These are phyloP conservation scores for Apiosordaria backusii DNA, from an alignment of 495 filamentous ascomycete genomes.

Conservation along the genomic window DNA sequence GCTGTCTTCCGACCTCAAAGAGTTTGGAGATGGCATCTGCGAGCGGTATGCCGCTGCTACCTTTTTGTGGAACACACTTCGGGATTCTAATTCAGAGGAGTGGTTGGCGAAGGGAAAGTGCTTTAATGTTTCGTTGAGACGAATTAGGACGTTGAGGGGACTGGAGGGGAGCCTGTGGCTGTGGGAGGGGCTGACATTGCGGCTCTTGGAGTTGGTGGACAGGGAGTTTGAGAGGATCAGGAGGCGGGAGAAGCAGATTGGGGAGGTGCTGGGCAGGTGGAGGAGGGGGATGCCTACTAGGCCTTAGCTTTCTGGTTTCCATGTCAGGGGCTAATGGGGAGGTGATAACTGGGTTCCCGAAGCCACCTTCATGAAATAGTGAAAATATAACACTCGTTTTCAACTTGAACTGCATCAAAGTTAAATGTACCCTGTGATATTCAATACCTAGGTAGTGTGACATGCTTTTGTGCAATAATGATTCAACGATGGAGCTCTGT, in stretches of 20 bases:
- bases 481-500: no score
- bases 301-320: no score
- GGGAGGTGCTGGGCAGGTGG: constrained; percentile 7
- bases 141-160: constrained; percentile 6
- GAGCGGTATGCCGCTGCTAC: neutral
- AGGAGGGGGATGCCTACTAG: constrained; percentile 3
- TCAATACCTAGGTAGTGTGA: neutral
- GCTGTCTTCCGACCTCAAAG: neutral
- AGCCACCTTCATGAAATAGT: no score
- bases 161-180: constrained; percentile 6
- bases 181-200: constrained; percentile 10
- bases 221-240: neutral
- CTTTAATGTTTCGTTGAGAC: constrained; percentile 1
- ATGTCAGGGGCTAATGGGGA: neutral
- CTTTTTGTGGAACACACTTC: constrained; percentile 8
- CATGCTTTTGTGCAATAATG: neutral
- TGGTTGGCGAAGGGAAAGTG: constrained; percentile 11
- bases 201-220: constrained; percentile 8
- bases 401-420: no score
- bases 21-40: constrained; percentile 2
- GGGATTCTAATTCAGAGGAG: neutral
- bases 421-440: no score
- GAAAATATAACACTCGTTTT: neutral
- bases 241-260: neutral
- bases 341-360: neutral